Conservation (phyloP, 78 protist genomes). For the Speleostelium caveatum region DNA sequence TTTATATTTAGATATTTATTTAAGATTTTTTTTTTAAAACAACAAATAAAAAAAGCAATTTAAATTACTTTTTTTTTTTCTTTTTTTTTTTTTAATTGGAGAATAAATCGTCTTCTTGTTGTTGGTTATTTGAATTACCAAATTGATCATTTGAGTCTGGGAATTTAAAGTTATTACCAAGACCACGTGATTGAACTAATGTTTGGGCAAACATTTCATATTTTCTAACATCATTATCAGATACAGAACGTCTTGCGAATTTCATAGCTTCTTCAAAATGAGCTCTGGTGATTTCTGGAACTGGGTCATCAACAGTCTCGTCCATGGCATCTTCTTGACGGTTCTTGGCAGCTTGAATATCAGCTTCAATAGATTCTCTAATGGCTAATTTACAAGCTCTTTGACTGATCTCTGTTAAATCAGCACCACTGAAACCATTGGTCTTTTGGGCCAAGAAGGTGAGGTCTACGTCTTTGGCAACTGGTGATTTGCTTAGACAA, state of each 20-base stretch:
- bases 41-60: too few species aligned
- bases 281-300: slow-evolving; percentile 93
- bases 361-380: slow-evolving; percentile 95
- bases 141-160: slow-evolving; percentile 26
- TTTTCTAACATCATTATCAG: slow-evolving; percentile 95
- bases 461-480: slow-evolving; percentile 95
- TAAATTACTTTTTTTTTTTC: slow-evolving; percentile 10
- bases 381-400: slow-evolving; percentile 98
- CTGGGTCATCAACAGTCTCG: slow-evolving; percentile 89
- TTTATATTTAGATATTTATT: too few species aligned
- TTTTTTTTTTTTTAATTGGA: neutral
- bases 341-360: slow-evolving; percentile 59
- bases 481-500: slow-evolving; percentile 96
- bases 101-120: slow-evolving; percentile 64
- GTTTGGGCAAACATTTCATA: slow-evolving; percentile 97
- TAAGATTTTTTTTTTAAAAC: too few species aligned
- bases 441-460: slow-evolving; percentile 93
- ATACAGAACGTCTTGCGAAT: slow-evolving; percentile 97
- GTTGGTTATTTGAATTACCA: slow-evolving; percentile 2
- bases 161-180: slow-evolving; percentile 81
- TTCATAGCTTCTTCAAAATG: slow-evolving; percentile 98
- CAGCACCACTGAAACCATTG: slow-evolving; percentile 99
- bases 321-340: slow-evolving; percentile 80
- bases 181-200: slow-evolving; percentile 84
- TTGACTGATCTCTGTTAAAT: slow-evolving; percentile 99